Evolutionary conservation across 352 stramenopile genomes (phyloP), one percentile per base, ranked within the genome.

Genomic region (Globisporangium takayamanum): DNA sequence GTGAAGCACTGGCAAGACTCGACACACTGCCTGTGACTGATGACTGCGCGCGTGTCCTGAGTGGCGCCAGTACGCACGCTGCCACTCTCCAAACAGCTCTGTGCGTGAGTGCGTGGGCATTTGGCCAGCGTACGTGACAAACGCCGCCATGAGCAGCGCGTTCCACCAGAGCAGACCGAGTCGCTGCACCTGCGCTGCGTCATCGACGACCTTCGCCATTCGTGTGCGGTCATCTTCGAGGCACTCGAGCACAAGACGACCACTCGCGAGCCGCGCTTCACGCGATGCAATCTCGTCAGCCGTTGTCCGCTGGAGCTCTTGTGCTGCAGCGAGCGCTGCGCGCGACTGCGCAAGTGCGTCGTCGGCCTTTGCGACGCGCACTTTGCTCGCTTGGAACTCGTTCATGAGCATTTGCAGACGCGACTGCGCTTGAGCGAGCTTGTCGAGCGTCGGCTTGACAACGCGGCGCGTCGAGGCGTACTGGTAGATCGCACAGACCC

Each of bases 401-500:
- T 78, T 58, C 72, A 89, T 79, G 37, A 92, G 63, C 33, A 84
- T 30, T 1, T 69, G 59, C 7, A 92, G 57, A 0, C 78, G 66
- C 1, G 55, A 56, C 37, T 89, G 78, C 2, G 83, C 73, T 41
- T 79, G 76, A 20, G 85, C 77, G 0, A 92, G 68, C 25, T 79
- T 87, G 20, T 90, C 70, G 2, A 92, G 62, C 11, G 80, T 89
- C 10, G 83, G 80, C 50, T 83, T 67, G 11, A 92, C 78, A 30
- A 85, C 61, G 0, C 68, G 67, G 10, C 76, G 62, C 5, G 70
- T 70, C 0, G 69, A 66, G 0, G 73, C 75, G 63, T 91, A 92
- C 55, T 86, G 69, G 30, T 84, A 68, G 45, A 92, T 85, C 0
- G 83, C 80, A 39, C 71, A 67, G 22, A 91, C 80, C 80, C 83